phyloP scores from a whole-genome alignment of 2,329 filamentous ascomycete species.

The Phoma sp. region DNA sequence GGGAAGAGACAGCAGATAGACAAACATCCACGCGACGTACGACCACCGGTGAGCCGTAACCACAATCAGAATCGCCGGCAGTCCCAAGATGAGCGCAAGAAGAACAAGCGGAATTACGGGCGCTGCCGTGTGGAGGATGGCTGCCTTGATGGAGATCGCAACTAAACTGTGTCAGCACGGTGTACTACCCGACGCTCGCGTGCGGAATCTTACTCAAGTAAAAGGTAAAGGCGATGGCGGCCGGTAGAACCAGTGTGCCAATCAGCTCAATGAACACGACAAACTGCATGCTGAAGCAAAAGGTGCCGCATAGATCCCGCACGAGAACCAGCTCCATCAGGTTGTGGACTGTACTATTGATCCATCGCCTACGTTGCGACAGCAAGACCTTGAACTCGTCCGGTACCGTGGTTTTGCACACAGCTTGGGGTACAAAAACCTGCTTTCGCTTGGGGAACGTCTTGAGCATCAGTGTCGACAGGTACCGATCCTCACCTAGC shows the following conservation, averaged over 20 bases:
- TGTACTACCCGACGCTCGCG: constrained; percentile 1
- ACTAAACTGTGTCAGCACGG: constrained; percentile 60
- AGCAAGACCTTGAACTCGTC: constrained; percentile 90
- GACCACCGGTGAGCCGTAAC: constrained; percentile 91
- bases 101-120: constrained; percentile 92
- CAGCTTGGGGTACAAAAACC: constrained; percentile 96
- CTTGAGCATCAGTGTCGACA: constrained; percentile 96
- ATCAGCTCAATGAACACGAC: constrained; percentile 94
- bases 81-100: constrained; percentile 86
- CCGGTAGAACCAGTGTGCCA: constrained; percentile 91
- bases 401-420: constrained; percentile 97
- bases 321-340: constrained; percentile 97
- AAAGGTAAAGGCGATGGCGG: constrained; percentile 95
- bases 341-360: constrained; percentile 99
- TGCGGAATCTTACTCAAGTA: constrained; percentile 77
- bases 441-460: constrained; percentile 99
- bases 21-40: constrained; percentile 95
- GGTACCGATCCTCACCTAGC: constrained; percentile 90
- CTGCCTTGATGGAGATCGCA: constrained; percentile 78
- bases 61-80: constrained; percentile 89
- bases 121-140: constrained; percentile 62
- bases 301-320: constrained; percentile 94
- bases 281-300: constrained; percentile 99
- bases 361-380: constrained; percentile 96
- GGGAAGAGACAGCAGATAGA: constrained; percentile 90